These are phyloP conservation scores for Ceratobasidium papillatum DNA, from an alignment of 1,284 basidiomycete species.

Conservation along the genomic window DNA sequence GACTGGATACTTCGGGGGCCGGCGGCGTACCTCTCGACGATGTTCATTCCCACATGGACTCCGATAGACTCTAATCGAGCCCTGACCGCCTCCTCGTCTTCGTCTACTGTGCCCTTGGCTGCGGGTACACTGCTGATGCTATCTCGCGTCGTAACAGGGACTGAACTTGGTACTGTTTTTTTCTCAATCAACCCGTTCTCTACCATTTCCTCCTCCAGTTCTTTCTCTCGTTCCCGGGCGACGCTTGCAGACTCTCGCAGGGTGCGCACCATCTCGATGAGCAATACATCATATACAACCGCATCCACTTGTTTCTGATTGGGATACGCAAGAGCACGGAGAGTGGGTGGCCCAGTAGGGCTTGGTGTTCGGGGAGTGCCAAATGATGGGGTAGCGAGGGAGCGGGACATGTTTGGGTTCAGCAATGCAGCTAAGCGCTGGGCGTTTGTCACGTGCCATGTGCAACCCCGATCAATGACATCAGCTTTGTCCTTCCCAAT, in stretches of 20 bases:
- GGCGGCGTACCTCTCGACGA: constrained; percentile 77
- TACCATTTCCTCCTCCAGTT: constrained; percentile 76
- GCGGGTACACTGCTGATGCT: constrained; percentile 54
- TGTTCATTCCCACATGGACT: constrained; percentile 83
- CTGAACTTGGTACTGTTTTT: constrained; percentile 49
- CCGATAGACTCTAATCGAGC: constrained; percentile 83
- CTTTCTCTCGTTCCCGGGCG: constrained; percentile 69
- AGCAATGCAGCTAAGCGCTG: background rate
- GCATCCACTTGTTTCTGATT: constrained; percentile 66
- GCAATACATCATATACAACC: constrained; percentile 82
- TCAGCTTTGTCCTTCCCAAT: background rate
- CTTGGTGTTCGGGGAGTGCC: constrained; percentile 49
- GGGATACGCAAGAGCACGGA: constrained; percentile 51
- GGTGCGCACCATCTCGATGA: constrained; percentile 80
- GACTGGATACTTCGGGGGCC: background rate
- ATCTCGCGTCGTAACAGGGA: constrained; percentile 50
- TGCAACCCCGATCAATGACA: background rate
- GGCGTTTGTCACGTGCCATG: constrained; percentile 2
- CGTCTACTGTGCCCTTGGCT: constrained; percentile 58
- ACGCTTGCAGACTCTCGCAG: constrained; percentile 75
- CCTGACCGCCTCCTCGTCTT: constrained; percentile 77
- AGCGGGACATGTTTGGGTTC: constrained; percentile 48
- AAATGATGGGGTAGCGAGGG: constrained; percentile 48
- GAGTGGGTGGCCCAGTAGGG: constrained; percentile 46
- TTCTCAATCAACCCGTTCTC: constrained; percentile 67